Base-by-base conservation (phyloP, 805 yeast species). In the Zygoascus biomembranicola region DNA sequence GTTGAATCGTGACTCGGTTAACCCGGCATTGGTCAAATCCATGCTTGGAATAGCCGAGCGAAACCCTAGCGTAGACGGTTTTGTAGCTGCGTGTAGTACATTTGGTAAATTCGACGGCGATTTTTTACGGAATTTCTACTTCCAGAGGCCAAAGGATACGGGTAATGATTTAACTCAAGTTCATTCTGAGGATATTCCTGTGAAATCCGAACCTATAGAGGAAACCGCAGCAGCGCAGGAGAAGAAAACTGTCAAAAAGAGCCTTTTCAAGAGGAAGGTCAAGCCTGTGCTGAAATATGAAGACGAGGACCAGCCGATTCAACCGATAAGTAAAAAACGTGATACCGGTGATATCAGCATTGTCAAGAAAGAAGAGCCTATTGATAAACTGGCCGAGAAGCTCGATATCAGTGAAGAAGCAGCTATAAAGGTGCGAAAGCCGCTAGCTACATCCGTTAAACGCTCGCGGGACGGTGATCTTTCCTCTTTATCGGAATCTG, bases 71-170 rank as follows among this genome's bases (percentile, higher is more conserved):
- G 44, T 47, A 3, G 54, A 45, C 11, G 52, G 50, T 5, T 66
- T 66, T 52, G 50, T 54, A 5, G 44, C 41, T 0, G 60, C 63
- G 1, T 62, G 67, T 50, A 32, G 23, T 48, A 58, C 57, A 5
- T 63, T 65, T 56, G 69, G 66, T 11, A 49, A 53, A 31, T 65
- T 63, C 42, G 62, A 63, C 28, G 48, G 18, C 9, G 52, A 52
- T 2, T 62, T 61, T 45, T 43, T 64, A 13, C 18, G 19, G 26
- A 43, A 45, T 18, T 42, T 63, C 19, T 64, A 63, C 50, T 32
- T 43, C n/a, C 28, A 26, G 14, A 18, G 41, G 11, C 52, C 31
- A 14, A 23, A 42, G 2, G 16, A n/a, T 10, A 35, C 13, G 4
- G 16, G 16, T 8, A 35, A n/a, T 35, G 39, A 35, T 5, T 6